phyloP scores from a whole-genome alignment of 148 eudicot genomes.

The Euryodendron excelsum region DNA sequence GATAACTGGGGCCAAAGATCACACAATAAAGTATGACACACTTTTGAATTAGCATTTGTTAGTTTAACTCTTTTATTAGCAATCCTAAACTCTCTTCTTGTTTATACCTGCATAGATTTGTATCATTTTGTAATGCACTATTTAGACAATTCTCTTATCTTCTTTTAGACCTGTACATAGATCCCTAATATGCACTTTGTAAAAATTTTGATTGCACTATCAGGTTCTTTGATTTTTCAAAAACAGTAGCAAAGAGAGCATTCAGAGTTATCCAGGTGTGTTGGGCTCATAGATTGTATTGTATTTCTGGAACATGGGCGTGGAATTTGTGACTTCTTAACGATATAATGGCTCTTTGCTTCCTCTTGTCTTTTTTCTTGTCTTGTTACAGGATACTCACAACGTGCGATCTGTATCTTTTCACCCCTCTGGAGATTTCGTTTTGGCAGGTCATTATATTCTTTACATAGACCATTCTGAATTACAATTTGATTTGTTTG shows the following conservation, averaged over 20 bases:
- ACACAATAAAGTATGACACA: constrained; percentile 65
- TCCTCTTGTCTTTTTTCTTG: neutral
- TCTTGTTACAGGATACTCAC: constrained; percentile 71
- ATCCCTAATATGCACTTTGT: neutral
- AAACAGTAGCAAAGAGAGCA: constrained; percentile 81
- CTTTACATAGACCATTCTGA: constrained; percentile 4
- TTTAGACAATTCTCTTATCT: neutral
- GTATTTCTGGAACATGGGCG: neutral
- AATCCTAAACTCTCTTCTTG: neutral
- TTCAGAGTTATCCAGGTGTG: constrained; percentile 81
- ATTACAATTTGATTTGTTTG: neutral
- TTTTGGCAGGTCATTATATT: constrained; percentile 69
- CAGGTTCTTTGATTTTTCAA: constrained; percentile 93
- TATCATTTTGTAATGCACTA: neutral
- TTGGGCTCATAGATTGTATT: neutral
- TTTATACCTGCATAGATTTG: neutral
- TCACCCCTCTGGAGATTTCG: constrained; percentile 87
- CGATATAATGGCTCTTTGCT: constrained; percentile 3
- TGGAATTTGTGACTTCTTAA: neutral
- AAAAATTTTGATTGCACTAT: constrained; percentile 6
- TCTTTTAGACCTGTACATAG: neutral
- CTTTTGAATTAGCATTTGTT: neutral
- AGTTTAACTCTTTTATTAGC: neutral
- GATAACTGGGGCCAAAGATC: constrained; percentile 84
- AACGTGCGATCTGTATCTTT: constrained; percentile 83